Evolutionary conservation across 2,329 filamentous ascomycete species (phyloP), one percentile per base, ranked within the genome.

Genomic region (Alternaria gaisen): DNA sequence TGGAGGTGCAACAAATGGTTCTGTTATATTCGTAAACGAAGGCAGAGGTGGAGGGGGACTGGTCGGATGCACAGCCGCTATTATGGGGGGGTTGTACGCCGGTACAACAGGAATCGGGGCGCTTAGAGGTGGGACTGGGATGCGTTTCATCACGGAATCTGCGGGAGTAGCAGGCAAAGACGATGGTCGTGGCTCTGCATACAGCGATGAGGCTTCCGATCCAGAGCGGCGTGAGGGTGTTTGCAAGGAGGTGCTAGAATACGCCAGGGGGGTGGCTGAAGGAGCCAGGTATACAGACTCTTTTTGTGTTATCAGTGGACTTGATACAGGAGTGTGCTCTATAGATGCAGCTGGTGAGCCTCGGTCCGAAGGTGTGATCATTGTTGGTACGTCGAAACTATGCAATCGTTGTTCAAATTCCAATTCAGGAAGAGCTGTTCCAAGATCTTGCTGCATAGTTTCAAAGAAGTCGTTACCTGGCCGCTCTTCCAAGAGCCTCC

Each of bases 401-500:
- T 60, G 60, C 6, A 43, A 36, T 26, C 26, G 36, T 56, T 43
- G 18, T 8, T 43, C 36, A 14, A 46, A 32, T n/a, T 30, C 32
- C 12, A 42, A 14, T 28, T 59, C 56, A 10, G 42, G 14, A 36
- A 55, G 56, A 18, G 51, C 53, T 14, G 41, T 18, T 4, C 40
- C 54, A n/a, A 69, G 56, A 20, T 61, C 51, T 24, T 52, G 53
- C 16, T 59, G 30, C 30, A 64, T 58, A 9, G 54, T 58, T 10
- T 22, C 22, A n/a, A 64, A 32, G 24, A 47, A 50, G 10, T 63
- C 56, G 9, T 50, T 51, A 26, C 66, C 54, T 14, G 46, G 48
- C 12, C 53, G 57, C 22, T 71, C 63, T 55, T 76, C 73, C 36
- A 71, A 50, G 16, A 76, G 60, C 41, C 72, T 67, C 10, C 72